Conservation (phyloP, 2,329 filamentous ascomycete genomes). For the Setomelanomma holmii region DNA sequence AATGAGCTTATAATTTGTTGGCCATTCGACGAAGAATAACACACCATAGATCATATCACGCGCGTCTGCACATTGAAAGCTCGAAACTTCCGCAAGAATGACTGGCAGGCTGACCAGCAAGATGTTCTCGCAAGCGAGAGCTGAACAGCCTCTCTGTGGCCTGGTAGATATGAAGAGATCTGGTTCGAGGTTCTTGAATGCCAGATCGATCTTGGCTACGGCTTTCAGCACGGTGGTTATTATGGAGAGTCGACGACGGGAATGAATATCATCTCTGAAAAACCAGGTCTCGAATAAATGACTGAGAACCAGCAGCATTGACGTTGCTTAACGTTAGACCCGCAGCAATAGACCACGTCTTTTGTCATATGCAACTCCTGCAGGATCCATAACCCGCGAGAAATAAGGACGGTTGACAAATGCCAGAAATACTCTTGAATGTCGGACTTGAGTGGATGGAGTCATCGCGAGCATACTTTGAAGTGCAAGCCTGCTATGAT, state of each 20-base stretch:
- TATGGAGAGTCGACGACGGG: background rate
- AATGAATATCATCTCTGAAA: background rate
- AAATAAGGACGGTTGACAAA: constrained; percentile 6
- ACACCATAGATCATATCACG: constrained; percentile 4
- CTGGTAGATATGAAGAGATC: background rate
- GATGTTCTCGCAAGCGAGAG: background rate
- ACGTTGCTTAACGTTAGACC: background rate
- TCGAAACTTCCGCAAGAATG: background rate
- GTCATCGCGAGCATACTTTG: background rate
- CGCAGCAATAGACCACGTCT: background rate
- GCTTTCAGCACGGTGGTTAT: background rate
- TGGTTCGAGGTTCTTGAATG: no score
- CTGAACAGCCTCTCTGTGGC: background rate
- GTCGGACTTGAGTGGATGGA: background rate
- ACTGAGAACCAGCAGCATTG: background rate
- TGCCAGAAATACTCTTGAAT: background rate
- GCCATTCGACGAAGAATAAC: background rate
- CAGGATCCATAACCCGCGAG: constrained; percentile 13
- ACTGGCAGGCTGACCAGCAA: background rate
- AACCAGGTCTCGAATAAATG: background rate
- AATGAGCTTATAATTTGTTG: background rate
- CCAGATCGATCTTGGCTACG: background rate
- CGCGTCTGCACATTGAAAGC: background rate
- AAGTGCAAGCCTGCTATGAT: background rate
- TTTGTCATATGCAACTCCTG: constrained; percentile 11